Evolutionary conservation across 305 asterid genomes (phyloP).

Genomic region (Lippia alba): DNA sequence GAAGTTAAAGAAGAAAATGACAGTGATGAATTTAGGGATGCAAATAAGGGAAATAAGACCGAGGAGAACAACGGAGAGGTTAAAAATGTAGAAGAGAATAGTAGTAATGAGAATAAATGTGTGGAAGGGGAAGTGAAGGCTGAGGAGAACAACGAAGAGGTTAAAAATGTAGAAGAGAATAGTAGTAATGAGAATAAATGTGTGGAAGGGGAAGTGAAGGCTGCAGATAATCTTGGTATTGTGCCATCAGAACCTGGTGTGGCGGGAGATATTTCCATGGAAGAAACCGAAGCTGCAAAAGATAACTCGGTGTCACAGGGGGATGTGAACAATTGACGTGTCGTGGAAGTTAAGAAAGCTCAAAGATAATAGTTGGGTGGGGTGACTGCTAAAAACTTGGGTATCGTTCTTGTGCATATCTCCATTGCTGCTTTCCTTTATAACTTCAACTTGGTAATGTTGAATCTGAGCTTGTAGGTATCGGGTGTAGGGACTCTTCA

Average conservation of each 20-base stretch:
- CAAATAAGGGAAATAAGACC: conserved; percentile 11
- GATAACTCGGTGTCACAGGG: conserved; percentile 10
- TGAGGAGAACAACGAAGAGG: conserved; percentile 15
- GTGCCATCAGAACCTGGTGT: conserved; percentile 16
- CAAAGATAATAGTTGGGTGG: not conserved
- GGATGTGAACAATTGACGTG: conserved; percentile 27
- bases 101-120: conserved; percentile 10
- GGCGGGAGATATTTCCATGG: conserved; percentile 34
- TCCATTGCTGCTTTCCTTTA: conserved; percentile 5
- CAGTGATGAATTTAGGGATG: conserved; percentile 21
- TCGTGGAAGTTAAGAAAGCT: conserved; percentile 23
- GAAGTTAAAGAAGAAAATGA: conserved; percentile 32
- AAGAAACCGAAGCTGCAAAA: conserved; percentile 29
- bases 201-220: conserved; percentile 30
- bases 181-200: conserved; percentile 11
- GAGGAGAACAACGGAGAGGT: conserved; percentile 17
- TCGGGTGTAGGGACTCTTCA: conserved; percentile 21
- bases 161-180: conserved; percentile 23
- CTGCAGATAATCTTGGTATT: conserved; percentile 11
- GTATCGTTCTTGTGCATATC: not conserved
- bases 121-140: conserved; percentile 21
- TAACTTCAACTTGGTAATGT: conserved; percentile 21
- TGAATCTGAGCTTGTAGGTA: conserved; percentile 24
- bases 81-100: conserved; percentile 22
- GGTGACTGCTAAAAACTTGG: conserved; percentile 25